A percentile compares a stretch with the other conserved stretches of the same genome.
Evolutionary conservation across 169 alveolate genomes (phyloP).

Genomic region (Cryptosporidium baileyi): DNA sequence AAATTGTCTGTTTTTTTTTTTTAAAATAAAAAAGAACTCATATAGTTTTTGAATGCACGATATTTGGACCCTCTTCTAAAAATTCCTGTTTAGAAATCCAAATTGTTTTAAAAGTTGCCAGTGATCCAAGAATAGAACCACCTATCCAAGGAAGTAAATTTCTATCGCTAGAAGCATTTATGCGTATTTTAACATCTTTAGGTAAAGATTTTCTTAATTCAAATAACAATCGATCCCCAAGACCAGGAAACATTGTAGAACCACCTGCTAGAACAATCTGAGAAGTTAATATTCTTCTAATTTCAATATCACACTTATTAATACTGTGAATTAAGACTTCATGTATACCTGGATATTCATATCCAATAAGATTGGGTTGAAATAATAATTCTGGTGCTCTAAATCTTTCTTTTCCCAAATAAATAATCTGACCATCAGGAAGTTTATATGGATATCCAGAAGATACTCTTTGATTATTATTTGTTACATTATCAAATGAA

Average conservation of each 20-base stretch:
- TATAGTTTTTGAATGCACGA: slow-evolving; percentile 76
- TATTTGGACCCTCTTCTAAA: slow-evolving; percentile 83
- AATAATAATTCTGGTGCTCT: slow-evolving; percentile 89
- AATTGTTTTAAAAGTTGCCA: slow-evolving; percentile 83
- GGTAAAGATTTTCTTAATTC: slow-evolving; percentile 82
- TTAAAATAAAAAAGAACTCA: no score
- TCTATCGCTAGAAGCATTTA: slow-evolving; percentile 82
- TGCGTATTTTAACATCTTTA: slow-evolving; percentile 74
- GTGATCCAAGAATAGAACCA: slow-evolving; percentile 84
- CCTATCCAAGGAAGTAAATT: slow-evolving; percentile 86
- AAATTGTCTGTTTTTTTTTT: neutral
- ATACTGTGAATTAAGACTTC: slow-evolving; percentile 82
- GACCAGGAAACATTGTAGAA: slow-evolving; percentile 82
- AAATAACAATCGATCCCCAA: slow-evolving; percentile 84
- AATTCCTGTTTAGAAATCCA: slow-evolving; percentile 87
- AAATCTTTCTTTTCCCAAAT: slow-evolving; percentile 80
- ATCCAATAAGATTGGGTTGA: slow-evolving; percentile 82
- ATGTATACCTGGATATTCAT: slow-evolving; percentile 82
- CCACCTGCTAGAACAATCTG: slow-evolving; percentile 87
- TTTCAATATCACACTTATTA: slow-evolving; percentile 84
- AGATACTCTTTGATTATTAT: slow-evolving; percentile 72
- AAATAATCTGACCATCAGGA: slow-evolving; percentile 85
- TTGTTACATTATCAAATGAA: slow-evolving; percentile 52
- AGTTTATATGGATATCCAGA: slow-evolving; percentile 76
- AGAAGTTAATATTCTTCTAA: slow-evolving; percentile 79